Conservation (phyloP, 2,329 filamentous ascomycete genomes). For the Botrytis fragariae region DNA sequence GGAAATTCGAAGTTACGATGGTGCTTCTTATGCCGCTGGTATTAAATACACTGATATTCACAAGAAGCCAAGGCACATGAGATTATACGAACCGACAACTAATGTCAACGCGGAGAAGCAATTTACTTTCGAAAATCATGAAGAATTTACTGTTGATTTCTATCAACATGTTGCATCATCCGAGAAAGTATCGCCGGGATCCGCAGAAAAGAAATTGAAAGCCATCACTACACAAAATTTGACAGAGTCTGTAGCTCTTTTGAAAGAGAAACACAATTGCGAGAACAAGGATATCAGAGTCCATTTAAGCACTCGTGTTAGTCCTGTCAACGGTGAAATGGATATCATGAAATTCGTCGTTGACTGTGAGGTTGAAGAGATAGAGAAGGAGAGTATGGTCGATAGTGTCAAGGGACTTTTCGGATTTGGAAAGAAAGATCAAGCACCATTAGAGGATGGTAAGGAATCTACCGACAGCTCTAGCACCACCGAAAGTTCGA, state of each 20-base stretch:
- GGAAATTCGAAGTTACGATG: slow-evolving; percentile 84
- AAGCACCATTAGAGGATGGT: slow-evolving; percentile 64
- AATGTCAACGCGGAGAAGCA: slow-evolving; percentile 78
- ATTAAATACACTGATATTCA: slow-evolving; percentile 71
- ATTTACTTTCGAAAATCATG: slow-evolving; percentile 75
- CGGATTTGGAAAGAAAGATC: slow-evolving; percentile 87
- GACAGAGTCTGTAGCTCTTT: slow-evolving; percentile 73
- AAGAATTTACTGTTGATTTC: slow-evolving; percentile 78
- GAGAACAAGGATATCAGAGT: slow-evolving; percentile 73
- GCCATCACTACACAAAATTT: slow-evolving; percentile 77
- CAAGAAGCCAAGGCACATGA: slow-evolving; percentile 71
- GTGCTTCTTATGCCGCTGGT: slow-evolving; percentile 67
- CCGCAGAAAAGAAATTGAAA: slow-evolving; percentile 59
- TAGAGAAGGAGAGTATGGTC: slow-evolving; percentile 75
- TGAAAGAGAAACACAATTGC: slow-evolving; percentile 74
- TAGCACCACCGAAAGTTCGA: slow-evolving; percentile 46
- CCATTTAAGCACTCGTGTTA: slow-evolving; percentile 73
- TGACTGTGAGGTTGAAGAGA: slow-evolving; percentile 77
- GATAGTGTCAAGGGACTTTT: slow-evolving; percentile 96
- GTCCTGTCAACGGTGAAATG: slow-evolving; percentile 72
- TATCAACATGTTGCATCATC: slow-evolving; percentile 65
- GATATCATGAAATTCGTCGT: slow-evolving; percentile 73
- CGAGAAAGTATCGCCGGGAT: slow-evolving; percentile 43
- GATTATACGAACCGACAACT: slow-evolving; percentile 77
- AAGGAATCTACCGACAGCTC: slow-evolving; percentile 50